Conservation (phyloP, 257 asterid species). For the Linaria vulgaris region DNA sequence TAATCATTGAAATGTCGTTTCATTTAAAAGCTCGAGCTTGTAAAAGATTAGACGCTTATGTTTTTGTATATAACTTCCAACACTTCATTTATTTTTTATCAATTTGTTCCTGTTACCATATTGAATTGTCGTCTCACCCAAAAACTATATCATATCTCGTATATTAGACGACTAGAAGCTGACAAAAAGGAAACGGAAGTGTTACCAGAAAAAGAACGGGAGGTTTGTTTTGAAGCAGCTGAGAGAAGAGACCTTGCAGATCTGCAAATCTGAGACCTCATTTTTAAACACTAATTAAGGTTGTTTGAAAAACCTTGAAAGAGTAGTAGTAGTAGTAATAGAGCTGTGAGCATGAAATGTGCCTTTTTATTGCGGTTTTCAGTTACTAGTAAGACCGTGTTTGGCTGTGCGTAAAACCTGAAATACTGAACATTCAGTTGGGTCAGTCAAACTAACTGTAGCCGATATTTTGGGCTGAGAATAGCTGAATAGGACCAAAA, state of each 20-base stretch:
- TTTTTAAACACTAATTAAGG: constrained; percentile 25
- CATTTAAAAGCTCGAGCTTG: no score
- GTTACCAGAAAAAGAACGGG: constrained; percentile 77
- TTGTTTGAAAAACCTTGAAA: constrained; percentile 1
- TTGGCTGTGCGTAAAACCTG: constrained; percentile 11
- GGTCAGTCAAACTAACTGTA: no score
- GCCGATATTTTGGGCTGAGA: constrained; percentile 28
- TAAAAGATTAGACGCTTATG: no score
- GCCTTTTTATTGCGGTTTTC: constrained; percentile 24
- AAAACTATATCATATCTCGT: no score
- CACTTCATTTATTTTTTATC: no score
- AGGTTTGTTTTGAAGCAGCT: constrained; percentile 67
- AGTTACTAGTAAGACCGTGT: constrained; percentile 30
- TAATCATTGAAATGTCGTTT: no score
- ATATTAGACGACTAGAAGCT: no score
- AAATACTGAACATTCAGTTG: no score
- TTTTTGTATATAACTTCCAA: no score
- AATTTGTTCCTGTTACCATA: no score
- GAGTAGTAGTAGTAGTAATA: constrained; percentile 12
- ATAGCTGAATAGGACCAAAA: not conserved
- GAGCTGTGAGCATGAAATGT: not conserved
- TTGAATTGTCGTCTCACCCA: no score
- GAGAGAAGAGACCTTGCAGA: constrained; percentile 73
- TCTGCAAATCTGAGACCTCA: constrained; percentile 89
- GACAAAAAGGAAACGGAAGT: not conserved